Percentiles rank a stretch among this genome's conserved stretches.
phyloP scores from a whole-genome alignment of 306 rosid species.

The Cicer yamashitae region DNA sequence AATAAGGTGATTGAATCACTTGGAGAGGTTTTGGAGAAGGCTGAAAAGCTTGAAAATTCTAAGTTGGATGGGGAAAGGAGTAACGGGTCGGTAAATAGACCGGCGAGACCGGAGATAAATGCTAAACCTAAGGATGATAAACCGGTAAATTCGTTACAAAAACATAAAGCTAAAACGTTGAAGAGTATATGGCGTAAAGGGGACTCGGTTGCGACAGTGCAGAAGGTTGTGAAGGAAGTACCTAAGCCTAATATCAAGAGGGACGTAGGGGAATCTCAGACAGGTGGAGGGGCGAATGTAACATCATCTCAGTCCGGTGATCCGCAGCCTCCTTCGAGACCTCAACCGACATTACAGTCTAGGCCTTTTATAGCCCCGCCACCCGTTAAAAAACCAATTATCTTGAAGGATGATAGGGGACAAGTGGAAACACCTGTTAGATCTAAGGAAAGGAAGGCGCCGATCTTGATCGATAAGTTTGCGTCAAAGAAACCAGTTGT shows the following conservation, averaged over 20 bases:
- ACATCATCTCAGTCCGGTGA: constrained; percentile 55
- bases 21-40: constrained; percentile 97
- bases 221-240: constrained; percentile 69
- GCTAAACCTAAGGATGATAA: constrained; percentile 46
- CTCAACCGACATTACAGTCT: constrained; percentile 72
- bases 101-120: constrained; percentile 43
- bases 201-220: constrained; percentile 67
- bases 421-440: constrained; percentile 53
- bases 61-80: constrained; percentile 53
- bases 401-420: constrained; percentile 88
- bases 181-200: constrained; percentile 99
- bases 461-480: constrained; percentile 90
- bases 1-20: constrained; percentile 87
- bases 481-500: constrained; percentile 78
- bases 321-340: constrained; percentile 60
- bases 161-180: constrained; percentile 65
- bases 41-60: constrained; percentile 72
- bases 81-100: constrained; percentile 58
- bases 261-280: constrained; percentile 51
- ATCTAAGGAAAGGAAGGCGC: constrained; percentile 66
- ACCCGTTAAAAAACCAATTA: constrained; percentile 68
- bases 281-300: constrained; percentile 46
- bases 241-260: constrained; percentile 53
- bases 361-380: constrained; percentile 73
- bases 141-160: constrained; percentile 37